Percentiles rank a stretch among this genome's conserved stretches.
Conservation (phyloP, 2,329 filamentous ascomycete genomes). For the Fragosphaeria purpurea region DNA sequence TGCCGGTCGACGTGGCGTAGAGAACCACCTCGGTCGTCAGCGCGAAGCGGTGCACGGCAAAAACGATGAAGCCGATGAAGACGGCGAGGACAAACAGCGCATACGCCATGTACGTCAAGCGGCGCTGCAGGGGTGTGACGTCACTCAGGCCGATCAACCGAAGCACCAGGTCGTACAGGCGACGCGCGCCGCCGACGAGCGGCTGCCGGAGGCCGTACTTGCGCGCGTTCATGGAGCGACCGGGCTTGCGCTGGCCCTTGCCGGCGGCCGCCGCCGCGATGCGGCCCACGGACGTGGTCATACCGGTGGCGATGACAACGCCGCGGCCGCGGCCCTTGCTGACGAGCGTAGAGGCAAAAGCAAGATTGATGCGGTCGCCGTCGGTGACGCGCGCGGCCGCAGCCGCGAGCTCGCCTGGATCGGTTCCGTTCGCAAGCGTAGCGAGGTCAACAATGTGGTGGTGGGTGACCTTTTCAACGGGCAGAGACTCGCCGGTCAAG, state of each 20-base stretch:
- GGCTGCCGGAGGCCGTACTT: conserved; percentile 31
- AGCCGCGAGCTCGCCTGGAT: conserved; percentile 30
- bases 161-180: conserved; percentile 26
- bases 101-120: conserved; percentile 76
- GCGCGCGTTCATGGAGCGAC: conserved; percentile 31
- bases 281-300: conserved; percentile 65
- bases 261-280: conserved; percentile 57
- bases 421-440: conserved; percentile 14
- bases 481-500: conserved; percentile 65
- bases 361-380: conserved; percentile 65
- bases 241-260: conserved; percentile 38
- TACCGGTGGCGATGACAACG: conserved; percentile 63
- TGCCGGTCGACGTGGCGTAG: conserved; percentile 50
- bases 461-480: conserved; percentile 55
- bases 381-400: conserved; percentile 47
- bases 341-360: conserved; percentile 63
- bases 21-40: conserved; percentile 48
- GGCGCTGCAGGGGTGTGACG: conserved; percentile 77
- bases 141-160: conserved; percentile 49
- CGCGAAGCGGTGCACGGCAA: conserved; percentile 45
- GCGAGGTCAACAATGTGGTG: conserved; percentile 34
- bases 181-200: conserved; percentile 28
- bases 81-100: conserved; percentile 65
- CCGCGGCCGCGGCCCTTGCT: conserved; percentile 64
- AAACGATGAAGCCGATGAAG: conserved; percentile 51